Evolutionary conservation across 148 eudicot species (phyloP), one percentile per base, ranked within the genome.

Genomic region (Spergularia marina): DNA sequence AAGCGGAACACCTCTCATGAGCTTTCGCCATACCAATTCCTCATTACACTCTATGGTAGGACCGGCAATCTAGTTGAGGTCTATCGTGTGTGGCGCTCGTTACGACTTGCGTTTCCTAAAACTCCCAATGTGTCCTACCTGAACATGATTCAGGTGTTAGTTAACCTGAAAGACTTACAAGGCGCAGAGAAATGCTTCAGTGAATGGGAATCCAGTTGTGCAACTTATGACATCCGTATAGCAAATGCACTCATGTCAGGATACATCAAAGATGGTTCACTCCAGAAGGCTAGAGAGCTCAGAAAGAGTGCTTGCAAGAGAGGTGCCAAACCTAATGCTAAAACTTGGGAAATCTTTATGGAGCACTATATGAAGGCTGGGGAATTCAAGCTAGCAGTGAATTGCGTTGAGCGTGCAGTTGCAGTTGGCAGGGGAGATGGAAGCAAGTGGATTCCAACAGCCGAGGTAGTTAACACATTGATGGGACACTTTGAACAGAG

Each of bases 151-250:
- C 94, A 89, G 62, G 91, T 87, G 64, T 78, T 95, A 87, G 89
- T 89, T 63, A 92, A 86, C 40, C 77, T 92, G 77, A 89, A 92
- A 52, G 98, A 95, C 88, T 57, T 95, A 79, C 97, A 89, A 30
- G 98, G 97, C 73, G 98, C 98, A 18, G 97, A 94, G 87, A 90
- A 92, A 79, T 85, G 91, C 79, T 95, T 88, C 74, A 77, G 77
- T 64, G 98, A 92, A 72, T 95, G 98, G 98, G 89, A 82, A 86
- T 80, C 87, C 36, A 72, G 76, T 36, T 87, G 91, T 82, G 71
- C 85, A 52, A 80, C 74, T 70, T 92, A 90, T 77, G 98, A 95
- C 79, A 90, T 92, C 69, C 85, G 98, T 20, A 77, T 91, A 67
- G 90, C 89, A 6, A 95, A 95, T 73, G 87, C 73, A 20, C 91